Evolutionary conservation across 768 basidiomycete species (phyloP), one percentile per base, ranked within the genome.

Genomic region (Daedaleopsis nitida): DNA sequence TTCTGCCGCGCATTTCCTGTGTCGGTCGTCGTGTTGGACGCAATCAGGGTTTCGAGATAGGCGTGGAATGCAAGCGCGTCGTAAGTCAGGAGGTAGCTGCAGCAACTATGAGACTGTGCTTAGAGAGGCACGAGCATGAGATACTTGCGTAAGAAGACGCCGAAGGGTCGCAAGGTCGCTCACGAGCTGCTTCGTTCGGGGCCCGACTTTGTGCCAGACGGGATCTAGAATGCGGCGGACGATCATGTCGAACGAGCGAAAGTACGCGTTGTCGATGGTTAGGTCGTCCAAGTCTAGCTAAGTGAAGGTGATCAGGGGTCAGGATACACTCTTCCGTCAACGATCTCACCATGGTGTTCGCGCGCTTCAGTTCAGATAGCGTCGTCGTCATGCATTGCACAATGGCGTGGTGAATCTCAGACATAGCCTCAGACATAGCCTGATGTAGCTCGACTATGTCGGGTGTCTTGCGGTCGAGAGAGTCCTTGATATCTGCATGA

Each of bases 191-290:
- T 92, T 94, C 5, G 96, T 98, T 62, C 85, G 89, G 1, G 92
- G 87, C 0, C 94, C 94, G 27, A 96, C 96, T 75, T 94, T 93
- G 74, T 98, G 95, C 96, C 97, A 98, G 8, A 97, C 89, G 0
- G 94, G 83, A 72, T 97, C 94, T 9, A 98, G 83, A 68, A 96
- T 94, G 35, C 86, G 84, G 3, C 96, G 86, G 2, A 98, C 94
- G 52, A 96, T 82, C 19, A 83, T 76, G 69, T 98, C 96, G 69
- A 98, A 99, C 1, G 91, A 93, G 37, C 87, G 86, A 73, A 98
- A 98, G 68, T 98, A 95, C 0, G 95, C 93, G 67, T 91, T 95
- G 69, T 97, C 92, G 50, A 98, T 83, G 24, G 85, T 94, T 60
- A 98, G 80, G 63, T 97, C 95, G 65, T 98, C 96, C 16, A 98